Conservation (phyloP, 2,329 filamentous ascomycete species). For the Domatiomyces catenatus region DNA sequence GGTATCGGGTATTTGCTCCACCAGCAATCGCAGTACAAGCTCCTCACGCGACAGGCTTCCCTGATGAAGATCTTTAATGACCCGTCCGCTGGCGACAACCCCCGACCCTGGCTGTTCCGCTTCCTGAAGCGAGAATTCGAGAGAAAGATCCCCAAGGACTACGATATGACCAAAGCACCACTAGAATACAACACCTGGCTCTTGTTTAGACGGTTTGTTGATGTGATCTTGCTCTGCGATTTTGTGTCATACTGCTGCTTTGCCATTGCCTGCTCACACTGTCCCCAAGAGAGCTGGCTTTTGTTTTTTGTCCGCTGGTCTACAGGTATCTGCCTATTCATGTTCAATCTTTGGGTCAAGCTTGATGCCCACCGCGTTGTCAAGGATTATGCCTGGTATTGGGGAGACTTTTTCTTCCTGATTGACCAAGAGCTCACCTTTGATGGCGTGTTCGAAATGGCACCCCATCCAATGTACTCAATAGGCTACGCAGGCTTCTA, state of each 20-base stretch:
- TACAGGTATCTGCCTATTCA: constrained; percentile 60
- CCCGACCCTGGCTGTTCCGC: constrained; percentile 64
- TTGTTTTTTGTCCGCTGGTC: constrained; percentile 64
- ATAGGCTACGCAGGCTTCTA: constrained; percentile 97
- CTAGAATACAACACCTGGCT: constrained; percentile 99
- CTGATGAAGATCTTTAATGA: constrained; percentile 76
- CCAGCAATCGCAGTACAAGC: constrained; percentile 76
- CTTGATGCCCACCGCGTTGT: constrained; percentile 93
- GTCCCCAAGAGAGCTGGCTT: constrained; percentile 54
- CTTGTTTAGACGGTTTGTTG: constrained; percentile 84
- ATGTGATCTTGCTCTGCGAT: constrained; percentile 97
- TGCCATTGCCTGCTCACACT: constrained; percentile 70
- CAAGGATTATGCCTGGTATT: constrained; percentile 99
- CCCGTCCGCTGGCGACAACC: constrained; percentile 64
- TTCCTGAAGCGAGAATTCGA: constrained; percentile 81
- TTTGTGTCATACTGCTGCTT: constrained; percentile 95
- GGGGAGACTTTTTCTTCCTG: constrained; percentile 98
- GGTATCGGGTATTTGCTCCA: constrained; percentile 84
- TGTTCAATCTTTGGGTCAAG: constrained; percentile 98
- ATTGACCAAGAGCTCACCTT: constrained; percentile 97
- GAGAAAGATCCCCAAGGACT: constrained; percentile 85
- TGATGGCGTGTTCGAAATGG: constrained; percentile 97
- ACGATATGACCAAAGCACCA: constrained; percentile 80
- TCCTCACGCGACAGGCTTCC: constrained; percentile 73
- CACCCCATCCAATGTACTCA: constrained; percentile 96